phyloP scores from a whole-genome alignment of 805 yeast species.

The Metschnikowia arizonensis region DNA sequence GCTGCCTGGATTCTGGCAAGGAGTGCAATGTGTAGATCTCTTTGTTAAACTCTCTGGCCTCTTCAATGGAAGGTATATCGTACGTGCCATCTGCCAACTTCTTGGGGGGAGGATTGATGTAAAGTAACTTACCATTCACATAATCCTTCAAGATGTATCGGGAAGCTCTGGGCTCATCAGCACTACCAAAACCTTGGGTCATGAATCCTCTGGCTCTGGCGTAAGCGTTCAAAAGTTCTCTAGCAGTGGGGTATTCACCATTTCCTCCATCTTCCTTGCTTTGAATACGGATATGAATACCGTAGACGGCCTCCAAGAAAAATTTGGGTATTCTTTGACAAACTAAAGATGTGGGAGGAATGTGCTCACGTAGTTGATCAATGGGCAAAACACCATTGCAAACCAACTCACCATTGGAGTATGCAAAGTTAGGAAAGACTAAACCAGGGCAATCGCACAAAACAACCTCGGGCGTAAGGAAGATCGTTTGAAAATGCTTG shows the following conservation, averaged over 20 bases:
- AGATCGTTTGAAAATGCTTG: conserved; percentile 95
- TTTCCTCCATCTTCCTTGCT: conserved; percentile 83
- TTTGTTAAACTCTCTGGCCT: conserved; percentile 55
- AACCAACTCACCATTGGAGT: conserved; percentile 92
- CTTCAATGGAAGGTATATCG: conserved; percentile 44
- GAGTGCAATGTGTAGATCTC: conserved; percentile 64
- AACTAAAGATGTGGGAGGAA: conserved; percentile 83
- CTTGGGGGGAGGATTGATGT: conserved; percentile 82
- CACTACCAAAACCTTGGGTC: conserved; percentile 96
- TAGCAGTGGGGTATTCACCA: conserved; percentile 77
- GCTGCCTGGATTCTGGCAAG: conserved; percentile 68
- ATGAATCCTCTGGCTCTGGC: conserved; percentile 96
- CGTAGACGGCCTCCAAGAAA: conserved; percentile 86
- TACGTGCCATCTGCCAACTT: conserved; percentile 54
- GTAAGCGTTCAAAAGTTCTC: conserved; percentile 84
- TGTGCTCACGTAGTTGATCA: conserved; percentile 89
- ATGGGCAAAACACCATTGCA: conserved; percentile 98
- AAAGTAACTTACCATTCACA: conserved; percentile 85
- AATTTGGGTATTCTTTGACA: conserved; percentile 85
- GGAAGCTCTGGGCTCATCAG: conserved; percentile 94
- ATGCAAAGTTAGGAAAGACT: conserved; percentile 96
- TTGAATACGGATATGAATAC: conserved; percentile 78
- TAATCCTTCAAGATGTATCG: conserved; percentile 90
- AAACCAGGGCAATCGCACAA: conserved; percentile 99
- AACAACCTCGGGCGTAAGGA: conserved; percentile 73